A percentile compares a stretch with the other conserved stretches of the same genome.
Evolutionary conservation across 805 yeast species (phyloP).

Genomic region (Ogataea haglerorum): DNA sequence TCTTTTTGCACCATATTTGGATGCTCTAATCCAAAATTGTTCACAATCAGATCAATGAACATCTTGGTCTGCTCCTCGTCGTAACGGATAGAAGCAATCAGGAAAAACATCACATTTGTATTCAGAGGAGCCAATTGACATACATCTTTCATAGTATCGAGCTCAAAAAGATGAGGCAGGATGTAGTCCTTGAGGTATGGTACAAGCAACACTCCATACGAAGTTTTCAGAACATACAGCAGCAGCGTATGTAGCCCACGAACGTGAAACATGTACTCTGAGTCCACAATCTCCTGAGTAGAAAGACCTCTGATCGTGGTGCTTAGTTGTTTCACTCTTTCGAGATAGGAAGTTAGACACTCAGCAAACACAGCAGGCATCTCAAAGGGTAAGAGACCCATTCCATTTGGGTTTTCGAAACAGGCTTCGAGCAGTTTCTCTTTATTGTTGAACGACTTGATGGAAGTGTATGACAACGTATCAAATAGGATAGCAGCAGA

Average conservation of each 20-base stretch:
- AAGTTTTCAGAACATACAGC: conserved; percentile 48
- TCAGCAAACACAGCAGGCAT: conserved; percentile 33
- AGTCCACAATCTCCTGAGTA: conserved; percentile 55
- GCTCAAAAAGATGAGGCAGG: conserved; percentile 64
- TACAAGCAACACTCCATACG: conserved; percentile 50
- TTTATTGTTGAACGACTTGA: conserved; percentile 23
- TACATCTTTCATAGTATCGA: conserved; percentile 72
- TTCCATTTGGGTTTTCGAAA: conserved; percentile 34
- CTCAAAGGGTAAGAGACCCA: conserved; percentile 28
- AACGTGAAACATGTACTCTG: conserved; percentile 60
- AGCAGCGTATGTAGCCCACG: conserved; percentile 66
- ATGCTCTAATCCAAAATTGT: conserved; percentile 34
- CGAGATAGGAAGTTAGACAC: conserved; percentile 43
- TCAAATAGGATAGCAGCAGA: conserved; percentile 58
- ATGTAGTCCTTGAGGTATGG: conserved; percentile 50
- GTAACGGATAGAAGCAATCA: conserved; percentile 47
- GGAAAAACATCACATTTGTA: conserved; percentile 46
- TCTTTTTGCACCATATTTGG: conserved; percentile 59
- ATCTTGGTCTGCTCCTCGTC: conserved; percentile 39
- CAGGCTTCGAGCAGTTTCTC: conserved; percentile 40
- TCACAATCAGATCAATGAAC: conserved; percentile 43
- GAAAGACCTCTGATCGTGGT: conserved; percentile 31
- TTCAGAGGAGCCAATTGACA: conserved; percentile 64
- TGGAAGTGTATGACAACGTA: conserved; percentile 21
- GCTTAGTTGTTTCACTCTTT: conserved; percentile 38